Base-by-base conservation (phyloP, 345 rosid genomes). In the Brassica carinata region DNA sequence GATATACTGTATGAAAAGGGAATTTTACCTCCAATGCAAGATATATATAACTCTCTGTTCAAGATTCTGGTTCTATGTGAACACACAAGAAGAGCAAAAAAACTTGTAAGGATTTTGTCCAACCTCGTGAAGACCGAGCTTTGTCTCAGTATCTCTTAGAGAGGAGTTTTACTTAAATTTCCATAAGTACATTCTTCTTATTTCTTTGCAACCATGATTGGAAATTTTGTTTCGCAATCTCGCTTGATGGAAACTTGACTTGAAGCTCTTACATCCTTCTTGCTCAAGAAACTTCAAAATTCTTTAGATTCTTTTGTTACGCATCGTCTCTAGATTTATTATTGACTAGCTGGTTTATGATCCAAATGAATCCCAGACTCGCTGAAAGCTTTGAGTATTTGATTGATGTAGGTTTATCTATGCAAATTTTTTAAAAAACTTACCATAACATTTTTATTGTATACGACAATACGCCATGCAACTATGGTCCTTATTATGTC, bases 11-110 rank as follows among this genome's bases (percentile, higher is more conserved):
- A 55, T 55, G 18, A 27, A 29, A 8, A 64, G 5, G 8, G 13
- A 15, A 43, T 40, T 13, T 17, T 45, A 74, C 78, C 77, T 45
- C 67, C 23, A 59, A 36, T 38, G 68, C 59, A 73, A 63, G 33
- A 27, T 43, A 2, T 51, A n/a, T 51, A 59, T 19, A 34, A 13
- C 69, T 62, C 59, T 62, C 3, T 26, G 59, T 62, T 0, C 1
- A 38, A 61, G 59, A 19, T 57, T 57, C 10, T 33, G 26, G 45
- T 33, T 33, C 27, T 26, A 65, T 33, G 18, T 15, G 14, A 10
- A 5, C 73, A 29, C 45, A 48, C 7, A 26, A 19, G 36, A 45
- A 9, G 53, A 23, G 53, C 48, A 19, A 72, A 72, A 23, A 13
- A 17, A 19, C 26, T 7, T 53, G 6, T 9, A 53, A 34, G 18